phyloP scores from a whole-genome alignment of 768 basidiomycete species.

The Suillus americanus region DNA sequence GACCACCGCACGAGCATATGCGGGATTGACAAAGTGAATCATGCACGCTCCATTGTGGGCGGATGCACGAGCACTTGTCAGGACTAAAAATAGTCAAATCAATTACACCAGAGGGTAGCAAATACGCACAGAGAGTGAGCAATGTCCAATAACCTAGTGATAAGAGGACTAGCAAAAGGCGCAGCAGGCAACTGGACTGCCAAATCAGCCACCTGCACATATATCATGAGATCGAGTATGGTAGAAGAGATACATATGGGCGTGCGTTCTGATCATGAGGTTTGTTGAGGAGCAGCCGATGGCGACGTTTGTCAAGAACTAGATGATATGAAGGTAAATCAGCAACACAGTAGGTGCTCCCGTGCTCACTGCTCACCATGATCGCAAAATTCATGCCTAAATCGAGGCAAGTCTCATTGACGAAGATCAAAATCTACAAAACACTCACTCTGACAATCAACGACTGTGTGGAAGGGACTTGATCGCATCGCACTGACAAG shows the following conservation, averaged over 20 bases:
- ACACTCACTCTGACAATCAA: background rate
- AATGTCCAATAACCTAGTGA: background rate
- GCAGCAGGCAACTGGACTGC: background rate
- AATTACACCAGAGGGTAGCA: background rate
- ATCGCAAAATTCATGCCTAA: background rate
- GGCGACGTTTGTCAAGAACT: background rate
- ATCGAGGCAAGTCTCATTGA: background rate
- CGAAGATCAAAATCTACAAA: too few species aligned
- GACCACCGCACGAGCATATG: background rate
- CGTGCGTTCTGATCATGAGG: background rate
- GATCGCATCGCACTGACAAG: background rate
- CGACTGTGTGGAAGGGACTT: background rate
- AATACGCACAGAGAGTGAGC: background rate
- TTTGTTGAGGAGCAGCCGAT: slow-evolving; percentile 1
- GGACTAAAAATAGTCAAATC: background rate
- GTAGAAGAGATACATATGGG: background rate
- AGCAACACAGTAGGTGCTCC: background rate
- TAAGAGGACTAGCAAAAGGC: background rate
- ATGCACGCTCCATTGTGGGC: background rate
- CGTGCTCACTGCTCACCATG: background rate
- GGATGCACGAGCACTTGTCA: too few species aligned
- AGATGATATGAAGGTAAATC: background rate
- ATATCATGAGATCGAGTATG: background rate
- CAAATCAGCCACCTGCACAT: background rate
- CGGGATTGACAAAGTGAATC: background rate